Evolutionary conservation across 805 yeast genomes (phyloP).

Genomic region (Danielozyma ontarioensis): DNA sequence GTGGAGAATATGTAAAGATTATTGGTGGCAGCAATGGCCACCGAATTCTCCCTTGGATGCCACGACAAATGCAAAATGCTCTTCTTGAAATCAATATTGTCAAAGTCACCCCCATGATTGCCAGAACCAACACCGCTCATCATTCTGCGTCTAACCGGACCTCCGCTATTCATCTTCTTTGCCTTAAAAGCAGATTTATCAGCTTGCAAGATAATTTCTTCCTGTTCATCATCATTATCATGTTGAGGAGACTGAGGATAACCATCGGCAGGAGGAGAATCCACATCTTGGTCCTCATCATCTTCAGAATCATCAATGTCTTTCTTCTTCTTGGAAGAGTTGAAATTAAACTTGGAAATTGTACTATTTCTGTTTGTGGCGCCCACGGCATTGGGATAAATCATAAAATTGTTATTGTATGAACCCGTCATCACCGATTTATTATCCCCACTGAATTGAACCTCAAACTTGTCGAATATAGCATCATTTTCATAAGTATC

Average conservation of each 20-base stretch:
- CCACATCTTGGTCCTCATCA: conserved; percentile 19
- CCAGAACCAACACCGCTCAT: conserved; percentile 42
- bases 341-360: conserved; percentile 3
- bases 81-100: conserved; percentile 87
- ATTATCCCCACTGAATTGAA: conserved; percentile 90
- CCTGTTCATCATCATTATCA: conserved; percentile 34
- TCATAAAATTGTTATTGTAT: conserved; percentile 94
- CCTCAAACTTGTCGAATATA: conserved; percentile 97
- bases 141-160: conserved; percentile 44
- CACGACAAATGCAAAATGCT: conserved; percentile 92
- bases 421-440: conserved; percentile 94
- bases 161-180: conserved; percentile 47
- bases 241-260: conserved; percentile 31
- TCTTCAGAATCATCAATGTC: conserved; percentile 29
- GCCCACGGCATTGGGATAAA: conserved; percentile 78
- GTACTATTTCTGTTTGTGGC: conserved; percentile 2
- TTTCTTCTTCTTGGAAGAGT: conserved; percentile 5
- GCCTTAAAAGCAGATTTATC: conserved; percentile 94
- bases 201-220: conserved; percentile 84
- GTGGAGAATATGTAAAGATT: conserved; percentile 83
- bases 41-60: conserved; percentile 96
- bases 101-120: conserved; percentile 63
- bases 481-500: conserved; percentile 99
- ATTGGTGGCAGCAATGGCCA: conserved; percentile 97
- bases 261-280: conserved; percentile 20